These are phyloP conservation scores for Cyberlindnera galapagoensis DNA, from an alignment of 805 yeast species.

Conservation along the genomic window DNA sequence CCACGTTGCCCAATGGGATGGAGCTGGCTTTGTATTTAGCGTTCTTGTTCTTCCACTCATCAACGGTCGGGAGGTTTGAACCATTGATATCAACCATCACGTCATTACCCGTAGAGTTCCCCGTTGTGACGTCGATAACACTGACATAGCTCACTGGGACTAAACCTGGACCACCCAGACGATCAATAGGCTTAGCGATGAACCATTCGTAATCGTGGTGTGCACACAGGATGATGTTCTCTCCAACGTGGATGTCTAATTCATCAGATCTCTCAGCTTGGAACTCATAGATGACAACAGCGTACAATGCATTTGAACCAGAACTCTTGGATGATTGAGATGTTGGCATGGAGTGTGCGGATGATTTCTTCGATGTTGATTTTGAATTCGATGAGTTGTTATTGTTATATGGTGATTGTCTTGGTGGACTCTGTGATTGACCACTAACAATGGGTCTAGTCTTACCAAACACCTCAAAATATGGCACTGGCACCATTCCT, in stretches of 20 bases:
- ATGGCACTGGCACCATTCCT: conserved; percentile 84
- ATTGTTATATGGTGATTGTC: conserved; percentile 9
- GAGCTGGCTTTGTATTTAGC: conserved; percentile 91
- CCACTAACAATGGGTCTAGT: conserved; percentile 34
- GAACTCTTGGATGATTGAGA: conserved; percentile 17
- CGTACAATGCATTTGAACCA: conserved; percentile 51
- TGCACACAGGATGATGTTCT: conserved; percentile 87
- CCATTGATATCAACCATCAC: conserved; percentile 51
- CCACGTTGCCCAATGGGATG: conserved; percentile 61
- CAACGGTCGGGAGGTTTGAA: conserved; percentile 83
- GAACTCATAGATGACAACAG: conserved; percentile 81
- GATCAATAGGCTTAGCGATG: conserved; percentile 91
- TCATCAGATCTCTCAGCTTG: conserved; percentile 76
- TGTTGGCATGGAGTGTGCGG: conserved; percentile 16
- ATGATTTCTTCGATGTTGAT: conserved; percentile 13
- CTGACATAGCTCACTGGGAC: conserved; percentile 90
- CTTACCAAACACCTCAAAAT: conserved; percentile 73
- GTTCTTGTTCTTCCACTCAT: conserved; percentile 88
- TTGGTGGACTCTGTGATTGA: conserved; percentile 4
- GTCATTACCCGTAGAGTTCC: conserved; percentile 49
- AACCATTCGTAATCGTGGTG: conserved; percentile 97
- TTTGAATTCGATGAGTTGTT: too few relatives aligned
- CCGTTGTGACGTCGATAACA: conserved; percentile 68
- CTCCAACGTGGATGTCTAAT: conserved; percentile 77
- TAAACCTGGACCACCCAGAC: conserved; percentile 95